phyloP scores from a whole-genome alignment of 345 rosid species.

The Salix suchowensis region DNA sequence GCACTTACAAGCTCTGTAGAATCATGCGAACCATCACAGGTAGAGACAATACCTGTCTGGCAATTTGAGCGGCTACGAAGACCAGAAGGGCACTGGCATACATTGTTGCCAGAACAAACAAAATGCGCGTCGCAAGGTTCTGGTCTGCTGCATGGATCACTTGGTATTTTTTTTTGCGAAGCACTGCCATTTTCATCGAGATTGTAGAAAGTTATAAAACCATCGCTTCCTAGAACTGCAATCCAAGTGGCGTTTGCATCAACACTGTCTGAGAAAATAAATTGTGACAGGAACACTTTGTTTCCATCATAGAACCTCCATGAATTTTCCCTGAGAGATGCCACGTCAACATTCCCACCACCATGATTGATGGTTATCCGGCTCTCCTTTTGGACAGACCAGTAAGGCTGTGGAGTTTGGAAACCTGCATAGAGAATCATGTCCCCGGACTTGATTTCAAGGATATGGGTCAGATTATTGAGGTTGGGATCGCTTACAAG shows the following conservation, averaged over 20 bases:
- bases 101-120: slow-evolving; percentile 47
- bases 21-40: slow-evolving; percentile 40
- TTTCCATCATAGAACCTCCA: slow-evolving; percentile 70
- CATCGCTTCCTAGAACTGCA: slow-evolving; percentile 62
- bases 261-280: slow-evolving; percentile 26
- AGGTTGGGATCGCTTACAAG: slow-evolving; percentile 50
- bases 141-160: slow-evolving; percentile 58
- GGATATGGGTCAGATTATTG: slow-evolving; percentile 55
- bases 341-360: slow-evolving; percentile 40
- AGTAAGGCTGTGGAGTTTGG: slow-evolving; percentile 63
- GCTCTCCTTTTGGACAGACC: slow-evolving; percentile 60
- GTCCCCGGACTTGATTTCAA: slow-evolving; percentile 77
- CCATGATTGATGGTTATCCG: slow-evolving; percentile 36
- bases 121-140: slow-evolving; percentile 59
- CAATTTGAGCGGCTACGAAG: slow-evolving; percentile 41
- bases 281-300: slow-evolving; percentile 53
- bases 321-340: slow-evolving; percentile 55
- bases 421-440: slow-evolving; percentile 60
- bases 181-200: slow-evolving; percentile 27
- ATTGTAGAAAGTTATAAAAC: slow-evolving; percentile 55
- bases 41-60: slow-evolving; percentile 44
- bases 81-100: slow-evolving; percentile 58
- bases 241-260: slow-evolving; percentile 63
- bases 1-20: slow-evolving; percentile 48
- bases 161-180: slow-evolving; percentile 56